Conservation (phyloP, 2,329 filamentous ascomycete species). For the Colletotrichum viniferum region DNA sequence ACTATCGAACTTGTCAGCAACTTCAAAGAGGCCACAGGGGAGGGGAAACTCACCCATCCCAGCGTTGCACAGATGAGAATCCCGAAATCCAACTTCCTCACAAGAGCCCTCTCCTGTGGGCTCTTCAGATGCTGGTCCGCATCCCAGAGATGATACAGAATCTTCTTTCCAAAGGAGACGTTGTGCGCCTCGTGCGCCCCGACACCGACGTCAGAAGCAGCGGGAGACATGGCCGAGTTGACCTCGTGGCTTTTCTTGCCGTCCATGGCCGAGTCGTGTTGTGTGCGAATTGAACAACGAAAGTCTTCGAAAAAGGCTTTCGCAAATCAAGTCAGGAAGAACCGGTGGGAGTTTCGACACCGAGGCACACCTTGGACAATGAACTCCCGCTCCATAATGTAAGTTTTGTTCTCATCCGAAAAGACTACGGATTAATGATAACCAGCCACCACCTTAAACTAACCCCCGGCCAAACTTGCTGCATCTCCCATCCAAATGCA, state of each 20-base stretch:
- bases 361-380: background rate
- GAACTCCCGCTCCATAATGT: accelerated
- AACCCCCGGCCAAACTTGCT: background rate
- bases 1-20: background rate
- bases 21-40: accelerated
- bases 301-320: background rate
- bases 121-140: background rate
- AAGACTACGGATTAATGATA: background rate
- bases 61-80: background rate
- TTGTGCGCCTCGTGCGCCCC: background rate
- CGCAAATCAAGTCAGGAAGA: background rate
- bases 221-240: background rate
- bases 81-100: constrained; percentile 1
- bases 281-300: background rate
- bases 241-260: background rate
- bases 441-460: background rate
- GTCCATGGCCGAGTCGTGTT: background rate
- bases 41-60: background rate
- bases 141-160: constrained; percentile 2
- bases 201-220: background rate
- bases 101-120: background rate
- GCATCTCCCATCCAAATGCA: background rate
- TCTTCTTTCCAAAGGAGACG: background rate
- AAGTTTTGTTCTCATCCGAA: background rate
- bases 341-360: background rate